Percentiles rank a stretch among this genome's conserved stretches.
Conservation (phyloP, 2,329 filamentous ascomycete genomes). For the Penicillium capsulatum region DNA sequence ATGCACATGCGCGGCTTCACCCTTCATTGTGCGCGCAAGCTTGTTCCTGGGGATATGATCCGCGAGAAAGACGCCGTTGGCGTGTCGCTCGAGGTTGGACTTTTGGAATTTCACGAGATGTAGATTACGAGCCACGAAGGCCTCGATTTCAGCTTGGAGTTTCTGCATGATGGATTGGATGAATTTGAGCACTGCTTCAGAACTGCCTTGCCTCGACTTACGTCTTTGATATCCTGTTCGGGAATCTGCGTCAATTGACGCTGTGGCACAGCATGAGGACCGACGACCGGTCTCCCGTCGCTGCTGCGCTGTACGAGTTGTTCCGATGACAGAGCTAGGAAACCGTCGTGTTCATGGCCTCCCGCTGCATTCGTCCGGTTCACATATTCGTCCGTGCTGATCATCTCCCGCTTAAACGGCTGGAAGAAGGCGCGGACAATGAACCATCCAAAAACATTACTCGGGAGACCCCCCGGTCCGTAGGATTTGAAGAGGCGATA, state of each 20-base stretch:
- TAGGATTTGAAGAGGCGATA: slow-evolving; percentile 37
- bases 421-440: slow-evolving; percentile 21
- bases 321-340: slow-evolving; percentile 14
- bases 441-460: slow-evolving; percentile 37
- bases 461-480: slow-evolving; percentile 34
- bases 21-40: slow-evolving; percentile 41
- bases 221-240: slow-evolving; percentile 21
- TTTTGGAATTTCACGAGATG: slow-evolving; percentile 27
- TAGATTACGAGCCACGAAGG: slow-evolving; percentile 24
- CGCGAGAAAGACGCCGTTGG: slow-evolving; percentile 27
- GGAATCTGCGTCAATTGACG: slow-evolving; percentile 28
- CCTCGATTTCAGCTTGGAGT: slow-evolving; percentile 20
- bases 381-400: slow-evolving; percentile 28
- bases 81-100: slow-evolving; percentile 25
- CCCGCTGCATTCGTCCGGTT: slow-evolving; percentile 21
- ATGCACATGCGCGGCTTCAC: slow-evolving; percentile 78
- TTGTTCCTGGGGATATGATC: slow-evolving; percentile 18
- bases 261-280: slow-evolving; percentile 30
- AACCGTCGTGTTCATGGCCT: slow-evolving; percentile 22
- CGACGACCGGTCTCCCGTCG: slow-evolving; percentile 21
- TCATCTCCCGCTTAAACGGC: slow-evolving; percentile 26
- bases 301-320: slow-evolving; percentile 14
- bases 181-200: too few species aligned
- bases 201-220: too few species aligned
- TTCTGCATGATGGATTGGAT: slow-evolving; percentile 17